These are phyloP conservation scores for Amphichorda felina DNA, from an alignment of 2,329 filamentous ascomycete species.

Conservation along the genomic window DNA sequence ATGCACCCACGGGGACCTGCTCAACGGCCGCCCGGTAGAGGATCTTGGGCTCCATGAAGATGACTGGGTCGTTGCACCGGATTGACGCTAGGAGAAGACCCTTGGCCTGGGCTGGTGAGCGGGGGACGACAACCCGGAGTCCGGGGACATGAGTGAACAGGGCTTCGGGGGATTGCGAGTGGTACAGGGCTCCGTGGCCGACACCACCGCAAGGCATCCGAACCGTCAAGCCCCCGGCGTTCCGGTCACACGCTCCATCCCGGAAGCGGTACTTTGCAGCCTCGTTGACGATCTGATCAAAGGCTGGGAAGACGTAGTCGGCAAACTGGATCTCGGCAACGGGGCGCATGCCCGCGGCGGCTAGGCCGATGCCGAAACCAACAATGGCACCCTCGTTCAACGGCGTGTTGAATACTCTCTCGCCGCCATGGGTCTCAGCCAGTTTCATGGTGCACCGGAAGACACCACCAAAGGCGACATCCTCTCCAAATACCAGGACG, in stretches of 20 bases:
- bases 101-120: constrained; percentile 80
- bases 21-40: constrained; percentile 86
- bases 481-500: constrained; percentile 88
- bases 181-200: constrained; percentile 78
- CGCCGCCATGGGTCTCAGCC: constrained; percentile 72
- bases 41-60: constrained; percentile 93
- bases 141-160: constrained; percentile 85
- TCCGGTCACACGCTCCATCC: constrained; percentile 43
- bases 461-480: constrained; percentile 93
- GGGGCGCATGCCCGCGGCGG: constrained; percentile 83
- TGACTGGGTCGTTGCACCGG: constrained; percentile 70
- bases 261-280: constrained; percentile 80
- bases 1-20: constrained; percentile 72
- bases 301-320: constrained; percentile 87
- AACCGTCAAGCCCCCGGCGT: constrained; percentile 70
- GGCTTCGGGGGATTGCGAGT: constrained; percentile 80
- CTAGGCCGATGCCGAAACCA: constrained; percentile 83
- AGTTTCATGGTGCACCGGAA: constrained; percentile 92
- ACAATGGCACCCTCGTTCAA: constrained; percentile 89
- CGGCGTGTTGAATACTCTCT: constrained; percentile 93
- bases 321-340: constrained; percentile 94
- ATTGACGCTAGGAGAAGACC: constrained; percentile 70
- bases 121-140: constrained; percentile 72
- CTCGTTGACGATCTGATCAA: constrained; percentile 91
- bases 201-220: constrained; percentile 87